These are phyloP conservation scores for Auricularia cornea DNA, from an alignment of 768 basidiomycete genomes.

Conservation along the genomic window DNA sequence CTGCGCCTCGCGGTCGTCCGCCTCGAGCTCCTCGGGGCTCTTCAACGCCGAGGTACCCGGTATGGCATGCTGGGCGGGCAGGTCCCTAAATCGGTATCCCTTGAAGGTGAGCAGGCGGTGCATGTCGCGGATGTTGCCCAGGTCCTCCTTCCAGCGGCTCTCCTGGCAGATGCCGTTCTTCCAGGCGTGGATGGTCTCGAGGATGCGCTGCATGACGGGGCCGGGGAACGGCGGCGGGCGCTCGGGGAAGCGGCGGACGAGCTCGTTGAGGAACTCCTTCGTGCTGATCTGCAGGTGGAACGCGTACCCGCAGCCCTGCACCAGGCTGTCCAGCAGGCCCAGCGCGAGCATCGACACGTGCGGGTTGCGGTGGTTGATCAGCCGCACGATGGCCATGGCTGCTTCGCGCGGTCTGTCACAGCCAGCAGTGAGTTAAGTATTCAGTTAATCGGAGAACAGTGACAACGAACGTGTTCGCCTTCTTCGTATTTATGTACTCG, in stretches of 20 bases:
- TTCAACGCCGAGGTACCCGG: constrained; percentile 52
- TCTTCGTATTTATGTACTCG: constrained; percentile 88
- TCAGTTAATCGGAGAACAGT: constrained; percentile 1
- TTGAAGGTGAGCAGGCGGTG: constrained; percentile 90
- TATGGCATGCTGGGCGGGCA: constrained; percentile 17
- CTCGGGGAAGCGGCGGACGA: constrained; percentile 96
- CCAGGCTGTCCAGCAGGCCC: constrained; percentile 80
- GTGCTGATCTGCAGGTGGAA: constrained; percentile 95
- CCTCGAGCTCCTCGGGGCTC: constrained; percentile 91
- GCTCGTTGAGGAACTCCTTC: constrained; percentile 97
- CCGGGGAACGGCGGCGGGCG: constrained; percentile 92
- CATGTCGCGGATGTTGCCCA: constrained; percentile 98
- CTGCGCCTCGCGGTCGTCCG: constrained; percentile 90
- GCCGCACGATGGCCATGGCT: constrained; percentile 70
- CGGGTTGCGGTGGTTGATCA: constrained; percentile 88
- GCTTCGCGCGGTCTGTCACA: constrained; percentile 76
- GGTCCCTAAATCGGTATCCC: constrained; percentile 57
- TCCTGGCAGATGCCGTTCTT: constrained; percentile 86
- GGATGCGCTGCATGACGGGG: constrained; percentile 87
- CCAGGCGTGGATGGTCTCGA: constrained; percentile 91
- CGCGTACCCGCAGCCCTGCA: constrained; percentile 93
- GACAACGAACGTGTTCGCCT: constrained; percentile 89
- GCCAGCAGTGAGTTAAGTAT: neutral
- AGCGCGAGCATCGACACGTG: constrained; percentile 85
- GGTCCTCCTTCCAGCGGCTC: constrained; percentile 90